These are phyloP conservation scores for Magnolia officinalis DNA, from an alignment of 164 flowering plant genomes.

Conservation along the genomic window DNA sequence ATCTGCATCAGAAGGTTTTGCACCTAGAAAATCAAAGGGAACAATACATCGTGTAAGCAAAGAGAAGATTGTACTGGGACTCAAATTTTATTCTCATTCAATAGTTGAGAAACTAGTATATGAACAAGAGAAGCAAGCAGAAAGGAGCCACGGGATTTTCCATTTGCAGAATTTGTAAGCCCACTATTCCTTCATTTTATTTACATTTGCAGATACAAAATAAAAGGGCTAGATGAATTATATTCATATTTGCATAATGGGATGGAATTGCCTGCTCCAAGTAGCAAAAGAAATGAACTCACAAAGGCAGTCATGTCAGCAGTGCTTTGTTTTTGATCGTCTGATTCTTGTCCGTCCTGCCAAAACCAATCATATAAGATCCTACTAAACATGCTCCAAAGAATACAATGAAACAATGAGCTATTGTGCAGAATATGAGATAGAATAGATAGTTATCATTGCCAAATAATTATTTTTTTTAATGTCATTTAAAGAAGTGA, in stretches of 20 bases:
- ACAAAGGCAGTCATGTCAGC: conserved; percentile 64
- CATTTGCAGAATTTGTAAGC: not conserved
- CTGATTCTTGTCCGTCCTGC: conserved; percentile 56
- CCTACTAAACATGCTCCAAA: not conserved
- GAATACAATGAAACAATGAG: not conserved
- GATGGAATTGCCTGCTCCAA: not conserved
- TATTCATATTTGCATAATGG: not conserved
- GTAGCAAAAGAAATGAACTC: conserved; percentile 20
- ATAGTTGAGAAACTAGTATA: no score
- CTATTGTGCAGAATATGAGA: no score
- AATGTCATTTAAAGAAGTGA: no score
- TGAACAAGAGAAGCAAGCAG: not conserved
- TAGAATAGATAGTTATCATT: no score
- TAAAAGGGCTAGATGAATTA: not conserved
- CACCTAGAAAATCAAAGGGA: not conserved
- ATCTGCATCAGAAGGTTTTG: not conserved
- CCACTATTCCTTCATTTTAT: not conserved
- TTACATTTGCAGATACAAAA: not conserved
- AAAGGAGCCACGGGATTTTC: not conserved
- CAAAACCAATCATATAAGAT: conserved; percentile 5
- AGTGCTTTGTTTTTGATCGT: conserved; percentile 50
- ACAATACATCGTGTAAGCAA: not conserved
- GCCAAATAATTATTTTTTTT: no score
- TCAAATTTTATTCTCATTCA: no score
- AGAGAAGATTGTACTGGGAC: no score